Evolutionary conservation across 345 rosid genomes (phyloP).

Genomic region (Bruguiera gymnorhiza): DNA sequence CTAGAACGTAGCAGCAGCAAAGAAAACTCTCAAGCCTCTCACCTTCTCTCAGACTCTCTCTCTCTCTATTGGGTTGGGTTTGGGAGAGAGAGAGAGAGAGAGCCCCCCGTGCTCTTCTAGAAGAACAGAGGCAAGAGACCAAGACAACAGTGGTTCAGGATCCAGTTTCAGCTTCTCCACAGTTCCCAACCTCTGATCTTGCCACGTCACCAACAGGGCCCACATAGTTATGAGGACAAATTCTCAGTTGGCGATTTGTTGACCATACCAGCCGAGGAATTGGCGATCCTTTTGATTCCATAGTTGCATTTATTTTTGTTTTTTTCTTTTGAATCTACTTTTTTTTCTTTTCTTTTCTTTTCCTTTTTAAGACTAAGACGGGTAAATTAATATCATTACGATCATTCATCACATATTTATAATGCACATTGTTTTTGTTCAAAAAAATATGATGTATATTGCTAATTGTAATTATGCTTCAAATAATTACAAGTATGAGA

Average conservation of each 20-base stretch:
- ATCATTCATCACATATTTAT: too few species aligned
- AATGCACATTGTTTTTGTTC: too few species aligned
- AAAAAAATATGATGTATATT: too few species aligned
- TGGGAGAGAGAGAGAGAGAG: too few species aligned
- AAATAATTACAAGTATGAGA: too few species aligned
- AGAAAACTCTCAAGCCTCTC: not conserved
- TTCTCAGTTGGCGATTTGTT: slow-evolving; percentile 28
- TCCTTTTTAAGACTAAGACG: too few species aligned
- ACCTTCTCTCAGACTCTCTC: not conserved
- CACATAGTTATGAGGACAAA: slow-evolving; percentile 10
- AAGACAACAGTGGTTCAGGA: not conserved
- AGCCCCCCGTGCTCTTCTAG: not conserved
- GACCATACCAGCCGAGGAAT: slow-evolving; percentile 21
- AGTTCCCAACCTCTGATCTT: slow-evolving; percentile 30
- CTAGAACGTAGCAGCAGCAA: not conserved
- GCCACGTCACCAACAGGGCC: slow-evolving; percentile 48
- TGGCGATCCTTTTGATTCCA: not conserved
- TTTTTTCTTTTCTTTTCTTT: too few species aligned
- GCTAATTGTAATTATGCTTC: too few species aligned
- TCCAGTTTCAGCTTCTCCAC: slow-evolving; percentile 4
- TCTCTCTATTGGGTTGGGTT: not conserved
- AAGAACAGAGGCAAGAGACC: not conserved
- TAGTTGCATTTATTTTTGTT: too few species aligned
- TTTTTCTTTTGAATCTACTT: too few species aligned
- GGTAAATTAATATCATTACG: too few species aligned